Evolutionary conservation across 2,329 filamentous ascomycete species (phyloP).

Genomic region (Aureobasidium sp.): DNA sequence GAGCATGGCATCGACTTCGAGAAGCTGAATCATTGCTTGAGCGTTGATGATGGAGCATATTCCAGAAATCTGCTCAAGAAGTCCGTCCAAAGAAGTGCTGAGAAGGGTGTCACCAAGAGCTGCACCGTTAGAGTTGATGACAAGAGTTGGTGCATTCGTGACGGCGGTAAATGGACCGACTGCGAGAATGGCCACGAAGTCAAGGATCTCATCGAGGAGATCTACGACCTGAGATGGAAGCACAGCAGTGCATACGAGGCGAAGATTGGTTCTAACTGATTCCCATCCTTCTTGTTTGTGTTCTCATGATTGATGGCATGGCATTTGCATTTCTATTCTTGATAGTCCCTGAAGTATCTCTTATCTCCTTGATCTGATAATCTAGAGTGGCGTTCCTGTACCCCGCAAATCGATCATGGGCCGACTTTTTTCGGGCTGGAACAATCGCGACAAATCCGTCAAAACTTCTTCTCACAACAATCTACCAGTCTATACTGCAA

Average conservation of each 20-base stretch:
- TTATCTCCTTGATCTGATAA: slow-evolving; percentile 13
- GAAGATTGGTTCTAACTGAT: neutral
- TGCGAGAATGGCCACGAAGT: slow-evolving; percentile 63
- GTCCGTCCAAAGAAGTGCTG: slow-evolving; percentile 58
- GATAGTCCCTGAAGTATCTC: neutral
- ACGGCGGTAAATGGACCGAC: slow-evolving; percentile 70
- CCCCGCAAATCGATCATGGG: slow-evolving; percentile 10
- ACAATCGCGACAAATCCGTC: neutral
- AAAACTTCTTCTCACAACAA: slow-evolving; percentile 5
- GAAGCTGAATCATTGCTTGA: slow-evolving; percentile 73
- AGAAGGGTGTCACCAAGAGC: slow-evolving; percentile 40
- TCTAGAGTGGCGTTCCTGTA: slow-evolving; percentile 11
- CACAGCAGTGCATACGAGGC: slow-evolving; percentile 20
- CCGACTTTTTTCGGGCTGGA: slow-evolving; percentile 7
- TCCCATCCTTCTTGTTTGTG: neutral
- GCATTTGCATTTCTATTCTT: neutral
- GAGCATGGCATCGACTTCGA: slow-evolving; percentile 85
- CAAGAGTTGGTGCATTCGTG: slow-evolving; percentile 75
- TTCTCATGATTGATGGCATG: neutral
- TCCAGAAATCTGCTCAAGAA: slow-evolving; percentile 60
- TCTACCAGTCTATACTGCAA: neutral
- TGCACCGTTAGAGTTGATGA: slow-evolving; percentile 60
- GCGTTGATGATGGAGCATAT: slow-evolving; percentile 65
- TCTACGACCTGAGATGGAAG: slow-evolving; percentile 51
- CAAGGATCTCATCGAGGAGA: slow-evolving; percentile 67